phyloP scores from a whole-genome alignment of 768 basidiomycete genomes.

The Pisolithus tinctorius region DNA sequence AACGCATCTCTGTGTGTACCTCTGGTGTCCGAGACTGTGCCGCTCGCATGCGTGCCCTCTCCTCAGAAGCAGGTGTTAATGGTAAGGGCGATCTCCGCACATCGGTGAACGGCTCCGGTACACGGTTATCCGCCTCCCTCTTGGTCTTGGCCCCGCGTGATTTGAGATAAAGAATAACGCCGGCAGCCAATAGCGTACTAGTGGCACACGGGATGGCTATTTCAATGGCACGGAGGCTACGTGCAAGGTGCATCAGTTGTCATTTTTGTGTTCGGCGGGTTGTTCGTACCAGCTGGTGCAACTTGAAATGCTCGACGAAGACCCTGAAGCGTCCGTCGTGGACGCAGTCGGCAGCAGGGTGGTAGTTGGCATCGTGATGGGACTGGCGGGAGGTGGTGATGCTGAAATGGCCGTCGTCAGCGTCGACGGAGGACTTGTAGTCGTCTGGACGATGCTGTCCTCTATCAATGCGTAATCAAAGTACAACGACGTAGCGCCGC shows the following conservation, averaged over 20 bases:
- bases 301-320: too few relatives aligned
- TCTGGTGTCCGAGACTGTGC: background rate
- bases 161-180: slow-evolving; percentile 4
- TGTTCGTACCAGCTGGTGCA: background rate
- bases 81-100: background rate
- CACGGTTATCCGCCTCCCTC: background rate
- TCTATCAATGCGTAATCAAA: slow-evolving; percentile 4
- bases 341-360: too few relatives aligned
- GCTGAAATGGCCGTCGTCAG: too few relatives aligned
- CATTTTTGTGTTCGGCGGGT: background rate
- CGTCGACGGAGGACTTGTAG: background rate
- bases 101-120: slow-evolving; percentile 3
- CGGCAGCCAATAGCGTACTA: background rate
- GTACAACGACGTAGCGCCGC: background rate
- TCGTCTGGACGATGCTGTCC: background rate
- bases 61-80: background rate
- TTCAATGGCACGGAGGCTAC: slow-evolving; percentile 1
- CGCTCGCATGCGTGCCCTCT: slow-evolving; percentile 3
- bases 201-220: slow-evolving; percentile 3
- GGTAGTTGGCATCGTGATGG: too few relatives aligned
- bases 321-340: too few relatives aligned
- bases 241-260: slow-evolving; percentile 1
- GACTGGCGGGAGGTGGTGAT: too few relatives aligned
- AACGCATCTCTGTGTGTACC: background rate
- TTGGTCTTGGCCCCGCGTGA: slow-evolving; percentile 1